Percentiles rank a stretch among this genome's conserved stretches.
Conservation (phyloP, 78 protist genomes). For the Dictyostelium citrinum region DNA sequence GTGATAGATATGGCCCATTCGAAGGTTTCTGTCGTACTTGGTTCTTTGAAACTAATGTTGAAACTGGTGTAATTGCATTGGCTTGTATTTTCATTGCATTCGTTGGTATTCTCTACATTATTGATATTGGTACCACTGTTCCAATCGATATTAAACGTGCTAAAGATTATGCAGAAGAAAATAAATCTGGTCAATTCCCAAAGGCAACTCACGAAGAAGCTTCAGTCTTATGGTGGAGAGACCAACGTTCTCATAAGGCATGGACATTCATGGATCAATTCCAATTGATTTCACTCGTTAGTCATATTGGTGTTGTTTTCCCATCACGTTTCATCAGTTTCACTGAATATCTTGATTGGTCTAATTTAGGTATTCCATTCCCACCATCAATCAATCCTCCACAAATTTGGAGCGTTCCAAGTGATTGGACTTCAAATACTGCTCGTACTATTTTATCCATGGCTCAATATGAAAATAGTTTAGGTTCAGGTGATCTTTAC, state of each 20-base stretch:
- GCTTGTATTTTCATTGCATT: slow-evolving; percentile 47
- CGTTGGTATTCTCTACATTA: slow-evolving; percentile 29
- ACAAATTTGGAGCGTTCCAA: neutral
- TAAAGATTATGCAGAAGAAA: slow-evolving; percentile 37
- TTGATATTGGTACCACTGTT: slow-evolving; percentile 39
- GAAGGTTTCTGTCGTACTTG: slow-evolving; percentile 71
- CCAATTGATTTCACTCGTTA: slow-evolving; percentile 52
- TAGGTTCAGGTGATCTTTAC: slow-evolving; percentile 27
- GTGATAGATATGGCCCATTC: slow-evolving; percentile 65
- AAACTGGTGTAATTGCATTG: slow-evolving; percentile 54
- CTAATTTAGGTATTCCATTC: slow-evolving; percentile 73
- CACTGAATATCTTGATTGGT: slow-evolving; percentile 66
- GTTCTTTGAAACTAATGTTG: slow-evolving; percentile 37
- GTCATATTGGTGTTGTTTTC: slow-evolving; percentile 70
- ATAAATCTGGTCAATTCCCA: slow-evolving; percentile 54
- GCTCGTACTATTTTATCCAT: slow-evolving; percentile 5
- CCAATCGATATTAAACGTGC: slow-evolving; percentile 51
- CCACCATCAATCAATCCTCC: slow-evolving; percentile 45
- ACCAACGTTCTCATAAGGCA: slow-evolving; percentile 74
- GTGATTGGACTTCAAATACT: neutral
- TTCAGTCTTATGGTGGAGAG: slow-evolving; percentile 75
- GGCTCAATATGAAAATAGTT: slow-evolving; percentile 54
- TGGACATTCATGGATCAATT: slow-evolving; percentile 77
- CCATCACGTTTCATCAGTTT: slow-evolving; percentile 70
- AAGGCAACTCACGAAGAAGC: slow-evolving; percentile 69